Conservation (phyloP, 257 asterid genomes). For the Henckelia pumila region DNA sequence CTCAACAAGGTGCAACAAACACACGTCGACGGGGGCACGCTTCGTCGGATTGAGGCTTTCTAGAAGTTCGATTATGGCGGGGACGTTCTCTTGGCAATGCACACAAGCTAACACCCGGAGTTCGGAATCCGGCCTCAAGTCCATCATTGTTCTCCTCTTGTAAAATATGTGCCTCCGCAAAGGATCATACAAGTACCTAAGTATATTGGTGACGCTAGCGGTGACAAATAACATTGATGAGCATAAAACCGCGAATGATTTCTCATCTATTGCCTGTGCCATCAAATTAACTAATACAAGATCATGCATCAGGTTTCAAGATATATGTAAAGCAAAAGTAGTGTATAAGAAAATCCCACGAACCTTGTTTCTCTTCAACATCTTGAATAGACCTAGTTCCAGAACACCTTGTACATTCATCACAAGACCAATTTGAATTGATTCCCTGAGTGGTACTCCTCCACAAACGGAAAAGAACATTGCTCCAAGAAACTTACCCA, state of each 20-base stretch:
- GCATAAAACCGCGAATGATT: conserved; percentile 30
- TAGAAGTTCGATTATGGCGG: conserved; percentile 28
- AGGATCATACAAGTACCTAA: conserved; percentile 30
- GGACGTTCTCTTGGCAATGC: conserved; percentile 37
- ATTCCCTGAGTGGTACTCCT: conserved; percentile 32
- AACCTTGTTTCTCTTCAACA: conserved; percentile 34
- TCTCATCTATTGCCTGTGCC: conserved; percentile 35
- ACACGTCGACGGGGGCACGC: conserved; percentile 26
- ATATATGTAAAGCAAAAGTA: background rate
- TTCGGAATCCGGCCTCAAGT: conserved; percentile 30
- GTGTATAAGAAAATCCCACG: background rate
- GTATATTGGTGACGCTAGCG: conserved; percentile 20
- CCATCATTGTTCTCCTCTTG: conserved; percentile 28
- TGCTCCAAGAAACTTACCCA: conserved; percentile 47
- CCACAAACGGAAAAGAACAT: conserved; percentile 22
- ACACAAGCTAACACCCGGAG: conserved; percentile 32
- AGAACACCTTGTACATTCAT: conserved; percentile 44
- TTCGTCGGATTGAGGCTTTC: conserved; percentile 33
- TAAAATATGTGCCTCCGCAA: conserved; percentile 22
- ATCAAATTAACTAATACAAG: background rate
- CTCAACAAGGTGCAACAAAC: conserved; percentile 36
- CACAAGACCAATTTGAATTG: conserved; percentile 34
- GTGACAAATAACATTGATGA: conserved; percentile 32
- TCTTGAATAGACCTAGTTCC: conserved; percentile 39
- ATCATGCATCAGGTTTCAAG: background rate